Percentiles rank a stretch among this genome's conserved stretches.
Conservation (phyloP, 2,329 filamentous ascomycete genomes). For the Tetracladium maxilliforme region DNA sequence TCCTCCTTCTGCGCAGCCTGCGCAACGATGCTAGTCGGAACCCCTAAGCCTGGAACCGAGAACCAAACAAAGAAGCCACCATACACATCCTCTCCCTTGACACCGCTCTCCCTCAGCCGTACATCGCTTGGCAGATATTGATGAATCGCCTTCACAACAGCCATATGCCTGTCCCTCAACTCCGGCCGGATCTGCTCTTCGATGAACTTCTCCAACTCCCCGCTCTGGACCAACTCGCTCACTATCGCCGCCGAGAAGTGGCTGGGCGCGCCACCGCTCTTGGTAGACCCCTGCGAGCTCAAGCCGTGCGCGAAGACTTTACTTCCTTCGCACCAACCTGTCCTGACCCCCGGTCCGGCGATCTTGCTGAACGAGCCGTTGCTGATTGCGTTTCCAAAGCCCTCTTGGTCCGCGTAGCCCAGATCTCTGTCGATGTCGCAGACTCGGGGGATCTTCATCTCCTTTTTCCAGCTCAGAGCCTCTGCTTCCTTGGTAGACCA, state of each 20-base stretch:
- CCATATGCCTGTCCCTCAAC: constrained; percentile 27
- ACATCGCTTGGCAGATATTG: constrained; percentile 51
- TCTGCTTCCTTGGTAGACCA: constrained; percentile 41
- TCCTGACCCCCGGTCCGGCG: constrained; percentile 63
- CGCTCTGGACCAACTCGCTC: constrained; percentile 27
- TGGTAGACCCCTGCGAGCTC: constrained; percentile 34
- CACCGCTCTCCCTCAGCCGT: constrained; percentile 20
- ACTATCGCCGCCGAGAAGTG: constrained; percentile 38
- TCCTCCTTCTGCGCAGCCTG: constrained; percentile 45
- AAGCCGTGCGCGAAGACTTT: constrained; percentile 39
- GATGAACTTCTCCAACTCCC: constrained; percentile 28
- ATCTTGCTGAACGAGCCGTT: constrained; percentile 92
- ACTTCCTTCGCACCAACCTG: constrained; percentile 76
- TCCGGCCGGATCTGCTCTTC: constrained; percentile 24
- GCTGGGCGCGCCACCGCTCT: constrained; percentile 40
- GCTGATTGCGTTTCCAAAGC: constrained; percentile 68
- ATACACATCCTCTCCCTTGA: constrained; percentile 31
- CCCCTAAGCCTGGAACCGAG: constrained; percentile 34
- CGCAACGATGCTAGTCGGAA: constrained; percentile 37
- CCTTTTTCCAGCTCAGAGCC: no score
- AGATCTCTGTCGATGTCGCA: constrained; percentile 64
- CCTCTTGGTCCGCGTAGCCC: constrained; percentile 36
- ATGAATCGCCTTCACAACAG: constrained; percentile 43
- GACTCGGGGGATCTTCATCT: constrained; percentile 48
- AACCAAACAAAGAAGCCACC: constrained; percentile 87